phyloP scores from a whole-genome alignment of 2,329 filamentous ascomycete genomes.

The Epichloe gansuensis region DNA sequence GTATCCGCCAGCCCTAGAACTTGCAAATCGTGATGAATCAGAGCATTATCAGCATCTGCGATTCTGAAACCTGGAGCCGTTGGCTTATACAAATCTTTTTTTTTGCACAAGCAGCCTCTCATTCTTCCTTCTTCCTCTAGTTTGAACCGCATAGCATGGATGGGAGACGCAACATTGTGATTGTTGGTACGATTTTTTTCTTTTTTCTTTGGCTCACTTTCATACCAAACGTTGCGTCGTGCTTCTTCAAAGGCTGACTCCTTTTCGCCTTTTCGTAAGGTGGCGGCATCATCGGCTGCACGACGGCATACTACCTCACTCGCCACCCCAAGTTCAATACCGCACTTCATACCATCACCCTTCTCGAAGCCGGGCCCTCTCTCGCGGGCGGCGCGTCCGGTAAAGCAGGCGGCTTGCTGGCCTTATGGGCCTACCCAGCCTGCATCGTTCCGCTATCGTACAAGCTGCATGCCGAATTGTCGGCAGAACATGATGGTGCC shows the following conservation, averaged over 20 bases:
- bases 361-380: conserved; percentile 70
- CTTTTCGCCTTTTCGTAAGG: conserved; percentile 38
- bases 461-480: conserved; percentile 67
- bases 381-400: conserved; percentile 89
- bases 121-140: too few relatives aligned
- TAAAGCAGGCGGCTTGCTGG: conserved; percentile 85
- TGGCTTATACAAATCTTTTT: too few relatives aligned
- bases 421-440: conserved; percentile 79
- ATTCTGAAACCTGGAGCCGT: too few relatives aligned
- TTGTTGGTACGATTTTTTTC: conserved; percentile 28
- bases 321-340: conserved; percentile 72
- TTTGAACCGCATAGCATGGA: conserved; percentile 16
- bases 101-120: too few relatives aligned
- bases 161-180: conserved; percentile 33
- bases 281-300: conserved; percentile 85
- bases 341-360: conserved; percentile 61
- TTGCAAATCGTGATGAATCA: too few relatives aligned
- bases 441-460: conserved; percentile 80
- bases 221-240: conserved; percentile 3
- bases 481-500: conserved; percentile 68
- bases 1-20: background rate
- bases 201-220: background rate
- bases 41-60: too few relatives aligned
- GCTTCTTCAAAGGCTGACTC: background rate
- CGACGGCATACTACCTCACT: conserved; percentile 82